Evolutionary conservation across 345 rosid genomes (phyloP).

Genomic region (Linum trigynum): DNA sequence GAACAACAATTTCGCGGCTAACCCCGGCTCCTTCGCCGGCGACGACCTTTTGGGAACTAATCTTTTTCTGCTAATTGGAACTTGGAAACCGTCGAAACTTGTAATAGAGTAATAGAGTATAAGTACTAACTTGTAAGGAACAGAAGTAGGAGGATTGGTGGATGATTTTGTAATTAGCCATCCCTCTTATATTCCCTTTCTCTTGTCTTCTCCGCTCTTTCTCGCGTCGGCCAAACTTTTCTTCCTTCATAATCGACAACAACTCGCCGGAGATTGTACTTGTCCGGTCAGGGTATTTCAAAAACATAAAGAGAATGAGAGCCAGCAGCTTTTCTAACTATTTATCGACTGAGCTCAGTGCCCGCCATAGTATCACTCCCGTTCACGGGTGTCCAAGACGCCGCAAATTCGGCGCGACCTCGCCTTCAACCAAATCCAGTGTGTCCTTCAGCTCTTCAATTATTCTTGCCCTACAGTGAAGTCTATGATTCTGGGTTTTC

Average conservation of each 20-base stretch:
- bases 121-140: too few species aligned
- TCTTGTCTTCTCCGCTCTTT: too few species aligned
- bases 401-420: not conserved
- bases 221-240: too few species aligned
- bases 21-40: not conserved
- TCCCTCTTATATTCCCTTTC: too few species aligned
- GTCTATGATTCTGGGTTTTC: not conserved
- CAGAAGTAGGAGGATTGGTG: too few species aligned
- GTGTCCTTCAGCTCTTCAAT: not conserved
- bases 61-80: too few species aligned
- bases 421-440: not conserved
- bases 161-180: too few species aligned
- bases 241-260: too few species aligned
- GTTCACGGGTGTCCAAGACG: not conserved
- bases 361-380: not conserved
- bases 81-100: too few species aligned
- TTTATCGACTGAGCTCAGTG: not conserved
- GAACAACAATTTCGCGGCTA: not conserved
- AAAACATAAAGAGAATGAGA: not conserved
- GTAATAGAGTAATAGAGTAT: too few species aligned
- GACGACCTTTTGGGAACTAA: not conserved
- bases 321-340: not conserved
- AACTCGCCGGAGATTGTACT: too few species aligned
- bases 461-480: not conserved
- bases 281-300: too few species aligned